phyloP scores from a whole-genome alignment of 148 eudicot genomes.

The Suaeda aralocaspica region DNA sequence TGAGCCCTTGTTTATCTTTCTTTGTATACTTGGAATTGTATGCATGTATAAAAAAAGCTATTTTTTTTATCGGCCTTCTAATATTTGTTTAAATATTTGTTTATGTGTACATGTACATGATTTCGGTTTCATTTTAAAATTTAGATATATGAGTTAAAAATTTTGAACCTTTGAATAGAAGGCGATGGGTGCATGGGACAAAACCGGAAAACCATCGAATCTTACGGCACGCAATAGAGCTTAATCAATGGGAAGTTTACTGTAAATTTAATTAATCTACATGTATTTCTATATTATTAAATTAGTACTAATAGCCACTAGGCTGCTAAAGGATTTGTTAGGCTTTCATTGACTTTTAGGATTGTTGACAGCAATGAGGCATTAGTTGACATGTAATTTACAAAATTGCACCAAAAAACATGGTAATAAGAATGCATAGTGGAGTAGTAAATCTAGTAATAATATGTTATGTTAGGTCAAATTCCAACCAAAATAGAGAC shows the following conservation, averaged over 20 bases:
- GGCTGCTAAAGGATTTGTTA: background rate
- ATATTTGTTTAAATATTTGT: background rate
- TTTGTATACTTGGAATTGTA: conserved; percentile 10
- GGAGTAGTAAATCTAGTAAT: background rate
- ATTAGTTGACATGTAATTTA: background rate
- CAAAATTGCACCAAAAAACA: background rate
- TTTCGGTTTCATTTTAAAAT: too few species aligned
- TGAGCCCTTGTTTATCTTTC: background rate
- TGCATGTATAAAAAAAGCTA: background rate
- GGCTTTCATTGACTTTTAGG: background rate
- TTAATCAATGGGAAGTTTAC: background rate
- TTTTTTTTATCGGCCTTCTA: too few species aligned
- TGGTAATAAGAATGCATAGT: too few species aligned
- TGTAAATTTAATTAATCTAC: background rate
- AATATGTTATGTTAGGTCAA: background rate
- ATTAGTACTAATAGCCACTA: background rate
- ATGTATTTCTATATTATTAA: background rate
- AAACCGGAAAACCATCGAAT: background rate
- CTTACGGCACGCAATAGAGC: background rate
- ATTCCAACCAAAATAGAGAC: background rate
- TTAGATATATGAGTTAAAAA: too few species aligned
- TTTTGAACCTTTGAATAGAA: too few species aligned
- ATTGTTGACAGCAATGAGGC: background rate
- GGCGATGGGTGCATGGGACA: too few species aligned
- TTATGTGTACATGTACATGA: background rate